Base-by-base conservation (phyloP, 768 basidiomycete species). In the Macrocybe gigantea region DNA sequence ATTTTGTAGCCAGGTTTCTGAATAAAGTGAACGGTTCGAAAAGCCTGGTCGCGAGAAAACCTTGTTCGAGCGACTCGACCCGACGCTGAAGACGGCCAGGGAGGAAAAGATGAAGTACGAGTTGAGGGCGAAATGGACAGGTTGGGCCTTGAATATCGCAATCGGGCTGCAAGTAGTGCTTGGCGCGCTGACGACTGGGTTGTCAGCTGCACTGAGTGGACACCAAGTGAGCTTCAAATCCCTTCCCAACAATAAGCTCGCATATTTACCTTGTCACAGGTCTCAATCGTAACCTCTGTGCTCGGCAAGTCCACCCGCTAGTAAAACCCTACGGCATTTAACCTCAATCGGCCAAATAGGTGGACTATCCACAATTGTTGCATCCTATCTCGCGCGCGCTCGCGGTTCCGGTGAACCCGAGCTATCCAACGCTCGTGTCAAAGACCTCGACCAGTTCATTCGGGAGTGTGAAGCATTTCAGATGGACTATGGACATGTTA, bases 351-450 rank as follows among this genome's bases (percentile, higher is more conserved):
- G 36, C 11, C 3, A 11, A 43, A 33, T 44, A 80, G 83, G 87
- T 32, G 85, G 80, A n/a, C 48, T 83, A 8, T 63, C 85, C 3
- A 89, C 86, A 0, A 14, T 88, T 13, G 74, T 82, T 10, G 85
- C 86, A 12, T 82, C 85, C 1, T 88, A 83, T 61, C 71, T 89
- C 22, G 87, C 86, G 3, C 78, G 81, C 9, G 72, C 77, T 22
- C 78, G 85, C 29, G 83, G 85, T 8, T 80, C 83, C 0, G 77
- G 77, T 34, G 86, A 88, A 54, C 87, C 87, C 1, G 83, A 88
- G 51, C 44, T 73, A n/a, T 84, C 83, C 0, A 68, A 72, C 31
- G 59, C 66, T 3, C 75, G 78, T 8, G 70, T 69, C 4, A 79
- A 81, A 51, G 81, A 83, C 49, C 69, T 88, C 1, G 80, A 85